Base-by-base conservation (phyloP, 768 basidiomycete genomes). In the Tylopilus sp. region DNA sequence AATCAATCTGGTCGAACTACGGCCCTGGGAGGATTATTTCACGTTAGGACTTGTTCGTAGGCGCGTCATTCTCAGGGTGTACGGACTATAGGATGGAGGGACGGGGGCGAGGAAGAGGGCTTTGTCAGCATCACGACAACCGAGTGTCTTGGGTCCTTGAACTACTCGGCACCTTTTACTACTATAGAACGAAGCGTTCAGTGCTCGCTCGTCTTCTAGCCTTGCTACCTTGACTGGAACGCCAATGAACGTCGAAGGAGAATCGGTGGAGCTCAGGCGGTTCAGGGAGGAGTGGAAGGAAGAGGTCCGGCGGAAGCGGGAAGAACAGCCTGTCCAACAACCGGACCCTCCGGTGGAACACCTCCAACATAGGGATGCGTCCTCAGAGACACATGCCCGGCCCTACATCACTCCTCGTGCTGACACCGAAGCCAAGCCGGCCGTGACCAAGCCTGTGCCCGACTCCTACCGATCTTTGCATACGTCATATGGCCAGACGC, bases 251-350 rank as follows among this genome's bases (percentile, higher is more conserved):
- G 30, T 55, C 20, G 71, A 71, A 47, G 69, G 68, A 53, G 86
- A 85, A 33, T 67, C 80, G 0, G 72, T 75, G 6, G 89, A 91
- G 60, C 81, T 92, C 56, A 77, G 72, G 9, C 68, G 69, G 40
- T 92, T 92, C 68, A 78, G 90, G 68, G 79, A 80, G 52, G 77
- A 78, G 73, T 92, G 90, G 90, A 78, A 78, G 60, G 75, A 73
- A 25, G 88, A 91, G 65, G 76, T 90, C 15, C 62, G 66, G 43
- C 72, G 68, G 55, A 71, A 69, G 39, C 53, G 33, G 23, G 59
- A 47, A 50, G 59, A 58, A 23, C 58, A 48, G 11, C 53, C 56
- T 6, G 40, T 17, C 20, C 52, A 55, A 39, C 50, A 49, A 25
- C 56, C 47, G 22, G 22, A 33, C 17, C 21, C 38, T n/a, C 15